phyloP scores from a whole-genome alignment of 2,329 filamentous ascomycete species.

The Talaromyces sp. region DNA sequence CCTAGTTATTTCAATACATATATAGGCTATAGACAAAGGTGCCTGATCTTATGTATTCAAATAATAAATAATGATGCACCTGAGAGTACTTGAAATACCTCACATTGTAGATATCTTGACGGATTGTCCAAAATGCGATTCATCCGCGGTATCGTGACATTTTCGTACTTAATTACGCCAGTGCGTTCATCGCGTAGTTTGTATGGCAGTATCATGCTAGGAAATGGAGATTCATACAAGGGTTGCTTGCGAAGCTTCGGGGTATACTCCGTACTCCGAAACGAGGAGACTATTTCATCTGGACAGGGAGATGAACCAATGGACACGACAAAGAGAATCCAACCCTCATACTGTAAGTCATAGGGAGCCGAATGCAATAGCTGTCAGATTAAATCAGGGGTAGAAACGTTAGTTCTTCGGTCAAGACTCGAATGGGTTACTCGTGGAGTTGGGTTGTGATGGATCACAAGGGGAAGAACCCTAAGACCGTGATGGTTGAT shows the following conservation, averaged over 20 bases:
- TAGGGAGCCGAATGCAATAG: not conserved
- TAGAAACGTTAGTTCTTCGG: too few species aligned
- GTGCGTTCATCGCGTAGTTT: not conserved
- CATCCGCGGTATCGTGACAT: too few species aligned
- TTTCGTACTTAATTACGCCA: not conserved
- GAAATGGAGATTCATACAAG: not conserved
- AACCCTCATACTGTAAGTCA: not conserved
- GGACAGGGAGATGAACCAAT: not conserved
- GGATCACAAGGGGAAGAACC: not conserved
- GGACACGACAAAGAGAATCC: not conserved
- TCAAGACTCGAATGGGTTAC: too few species aligned
- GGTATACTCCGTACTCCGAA: not conserved
- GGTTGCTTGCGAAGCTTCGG: not conserved
- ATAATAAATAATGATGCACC: too few species aligned
- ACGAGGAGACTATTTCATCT: not conserved
- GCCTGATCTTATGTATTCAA: too few species aligned
- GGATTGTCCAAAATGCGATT: too few species aligned
- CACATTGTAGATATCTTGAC: too few species aligned
- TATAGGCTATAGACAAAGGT: too few species aligned
- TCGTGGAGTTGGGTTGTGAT: not conserved
- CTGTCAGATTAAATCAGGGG: not conserved
- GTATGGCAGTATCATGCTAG: not conserved
- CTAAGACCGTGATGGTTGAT: not conserved
- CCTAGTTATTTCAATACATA: too few species aligned
- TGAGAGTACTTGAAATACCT: too few species aligned